These are phyloP conservation scores for Leccinum variicolor DNA, from an alignment of 768 basidiomycete species.

Conservation along the genomic window DNA sequence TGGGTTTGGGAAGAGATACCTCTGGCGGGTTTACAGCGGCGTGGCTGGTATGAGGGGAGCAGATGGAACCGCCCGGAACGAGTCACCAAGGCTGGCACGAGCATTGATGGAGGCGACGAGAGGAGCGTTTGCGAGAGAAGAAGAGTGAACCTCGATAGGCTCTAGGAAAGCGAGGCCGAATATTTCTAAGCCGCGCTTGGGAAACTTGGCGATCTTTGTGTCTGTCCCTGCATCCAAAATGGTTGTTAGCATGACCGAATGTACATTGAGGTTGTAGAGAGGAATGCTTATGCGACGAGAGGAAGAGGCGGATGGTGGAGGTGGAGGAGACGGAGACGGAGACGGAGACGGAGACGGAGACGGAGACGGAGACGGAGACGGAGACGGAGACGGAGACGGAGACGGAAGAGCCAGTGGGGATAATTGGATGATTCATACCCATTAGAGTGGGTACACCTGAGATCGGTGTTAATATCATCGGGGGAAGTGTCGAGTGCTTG, in stretches of 20 bases:
- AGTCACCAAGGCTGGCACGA: slow-evolving; percentile 30
- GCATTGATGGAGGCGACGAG: slow-evolving; percentile 15
- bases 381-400: slow-evolving; percentile 39
- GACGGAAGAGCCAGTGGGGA: slow-evolving; percentile 47
- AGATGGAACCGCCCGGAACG: slow-evolving; percentile 15
- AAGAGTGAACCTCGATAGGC: slow-evolving; percentile 68
- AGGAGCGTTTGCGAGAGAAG: slow-evolving; percentile 8
- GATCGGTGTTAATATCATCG: slow-evolving; percentile 27
- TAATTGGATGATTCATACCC: slow-evolving; percentile 48
- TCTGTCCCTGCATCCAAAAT: slow-evolving; percentile 89
- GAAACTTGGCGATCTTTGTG: slow-evolving; percentile 77
- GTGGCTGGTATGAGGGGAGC: background rate
- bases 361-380: slow-evolving; percentile 39
- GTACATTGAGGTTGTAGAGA: slow-evolving; percentile 82
- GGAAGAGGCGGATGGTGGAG: slow-evolving; percentile 40
- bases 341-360: slow-evolving; percentile 38
- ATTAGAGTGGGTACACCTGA: slow-evolving; percentile 34
- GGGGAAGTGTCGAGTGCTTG: slow-evolving; percentile 44
- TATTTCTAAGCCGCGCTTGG: slow-evolving; percentile 69
- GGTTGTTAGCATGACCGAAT: slow-evolving; percentile 82
- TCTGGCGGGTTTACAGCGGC: background rate
- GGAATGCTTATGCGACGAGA: slow-evolving; percentile 78
- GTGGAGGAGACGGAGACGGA: slow-evolving; percentile 43
- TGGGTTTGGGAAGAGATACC: slow-evolving; percentile 4
- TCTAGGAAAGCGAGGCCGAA: slow-evolving; percentile 75